Base-by-base conservation (phyloP, 768 basidiomycete species). In the Saitozyma sp. region DNA sequence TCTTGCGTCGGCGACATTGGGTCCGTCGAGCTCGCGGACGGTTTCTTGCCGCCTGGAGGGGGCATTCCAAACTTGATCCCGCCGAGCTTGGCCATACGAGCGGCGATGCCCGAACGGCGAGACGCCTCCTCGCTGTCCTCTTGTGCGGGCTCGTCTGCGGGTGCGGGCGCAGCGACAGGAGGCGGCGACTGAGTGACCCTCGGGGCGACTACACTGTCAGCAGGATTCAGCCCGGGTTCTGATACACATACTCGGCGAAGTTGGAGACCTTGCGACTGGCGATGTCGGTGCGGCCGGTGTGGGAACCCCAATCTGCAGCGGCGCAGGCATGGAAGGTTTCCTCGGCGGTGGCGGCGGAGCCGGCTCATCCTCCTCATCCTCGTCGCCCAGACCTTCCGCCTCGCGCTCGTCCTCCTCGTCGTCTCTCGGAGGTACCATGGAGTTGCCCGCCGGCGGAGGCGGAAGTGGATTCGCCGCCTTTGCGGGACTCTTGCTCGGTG, bases 51-150 rank as follows among this genome's bases (percentile, higher is more conserved):
- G 16, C 48, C 38, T 16, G 83, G 82, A 14, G 88, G 88, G 7
- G 76, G 73, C 50, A 84, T 86, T 0, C 91, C 91, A 66, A 93
- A 89, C 64, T 85, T 86, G 74, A 95, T 87, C 3, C 90, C 91
- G 14, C 93, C 91, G 0, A 96, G 82, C 71, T 87, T 91, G 0
- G 92, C 92, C 92, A 96, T 94, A n/a, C 93, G 85, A 61, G 95
- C 92, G 0, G 92, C 91, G 43, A 96, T 90, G 1, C 89, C 89
- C 39, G 83, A 83, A 20, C 87, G 84, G 53, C 87, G 83, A 2
- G 78, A 66, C 10, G 77, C 72, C 19, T 82, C 83, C 9, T 77
- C 79, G 20, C 85, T 83, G 59, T 85, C 71, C 29, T 54, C 61
- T 3, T 54, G 14, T 9, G 37, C 61, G 19, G 61, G n/a, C 17